Evolutionary conservation across 1,284 basidiomycete species (phyloP).

Genomic region (Sanghuangporus baumii): DNA sequence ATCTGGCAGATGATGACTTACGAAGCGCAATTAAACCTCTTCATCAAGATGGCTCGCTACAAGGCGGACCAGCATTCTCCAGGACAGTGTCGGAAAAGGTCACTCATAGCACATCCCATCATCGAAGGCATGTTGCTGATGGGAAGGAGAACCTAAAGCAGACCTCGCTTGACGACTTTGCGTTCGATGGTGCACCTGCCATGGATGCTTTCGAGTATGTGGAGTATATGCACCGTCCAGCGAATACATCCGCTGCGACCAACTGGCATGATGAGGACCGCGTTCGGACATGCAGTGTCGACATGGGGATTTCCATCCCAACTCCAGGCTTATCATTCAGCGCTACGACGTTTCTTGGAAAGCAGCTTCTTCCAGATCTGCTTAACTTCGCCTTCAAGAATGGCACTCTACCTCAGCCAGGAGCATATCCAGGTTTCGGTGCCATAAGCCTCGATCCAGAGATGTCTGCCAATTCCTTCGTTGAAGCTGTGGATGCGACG

Average conservation of each 20-base stretch:
- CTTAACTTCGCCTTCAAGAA: conserved; percentile 31
- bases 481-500: conserved; percentile 35
- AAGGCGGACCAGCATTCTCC: conserved; percentile 13
- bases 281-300: conserved; percentile 31
- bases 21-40: conserved; percentile 38
- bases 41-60: conserved; percentile 15
- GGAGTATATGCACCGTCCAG: too few relatives aligned
- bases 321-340: conserved; percentile 46
- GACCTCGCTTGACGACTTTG: conserved; percentile 8
- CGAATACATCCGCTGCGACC: neutral
- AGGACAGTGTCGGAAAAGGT: conserved; percentile 7
- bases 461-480: conserved; percentile 35
- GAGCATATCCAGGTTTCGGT: conserved; percentile 29
- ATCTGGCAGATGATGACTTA: conserved; percentile 39
- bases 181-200: neutral
- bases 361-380: conserved; percentile 53
- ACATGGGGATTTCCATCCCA: conserved; percentile 46
- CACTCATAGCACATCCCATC: neutral
- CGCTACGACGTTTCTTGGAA: conserved; percentile 44
- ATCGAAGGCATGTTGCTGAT: neutral
- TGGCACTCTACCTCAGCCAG: conserved; percentile 24
- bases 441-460: conserved; percentile 35
- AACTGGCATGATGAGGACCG: neutral
- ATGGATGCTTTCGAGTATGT: neutral
- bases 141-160: neutral